These are phyloP conservation scores for Keqinozyma sinolaborantium DNA, from an alignment of 1,139 yeast species.

Conservation along the genomic window DNA sequence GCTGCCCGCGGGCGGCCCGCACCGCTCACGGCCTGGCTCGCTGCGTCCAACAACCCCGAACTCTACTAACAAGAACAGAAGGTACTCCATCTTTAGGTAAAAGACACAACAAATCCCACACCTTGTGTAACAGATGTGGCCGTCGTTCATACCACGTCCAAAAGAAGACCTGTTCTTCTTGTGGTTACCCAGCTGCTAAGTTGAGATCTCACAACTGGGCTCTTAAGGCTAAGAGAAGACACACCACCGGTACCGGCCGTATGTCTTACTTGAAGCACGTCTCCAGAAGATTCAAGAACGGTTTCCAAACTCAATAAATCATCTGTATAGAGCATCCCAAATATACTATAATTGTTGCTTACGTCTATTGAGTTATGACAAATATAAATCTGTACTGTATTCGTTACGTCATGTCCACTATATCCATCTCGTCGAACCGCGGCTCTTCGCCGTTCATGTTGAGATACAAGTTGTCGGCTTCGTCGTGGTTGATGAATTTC, in stretches of 20 bases:
- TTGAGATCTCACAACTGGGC: constrained; percentile 99
- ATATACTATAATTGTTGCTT: constrained; percentile 2
- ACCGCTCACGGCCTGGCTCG: too few relatives aligned
- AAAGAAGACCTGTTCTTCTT: constrained; percentile 97
- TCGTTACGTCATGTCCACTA: constrained; percentile 8
- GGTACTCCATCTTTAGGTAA: constrained; percentile 99
- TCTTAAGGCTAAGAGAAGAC: constrained; percentile 98
- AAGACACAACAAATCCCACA: constrained; percentile 99
- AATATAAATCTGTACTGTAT: constrained; percentile 12
- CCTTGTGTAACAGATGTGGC: constrained; percentile 99
- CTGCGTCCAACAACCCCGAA: too few relatives aligned
- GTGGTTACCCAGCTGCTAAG: constrained; percentile 99
- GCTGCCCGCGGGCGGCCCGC: too few relatives aligned
- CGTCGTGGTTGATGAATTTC: constrained; percentile 68
- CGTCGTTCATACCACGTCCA: constrained; percentile 98
- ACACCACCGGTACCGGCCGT: constrained; percentile 99
- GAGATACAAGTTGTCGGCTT: constrained; percentile 70
- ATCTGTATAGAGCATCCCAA: constrained; percentile 1
- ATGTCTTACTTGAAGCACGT: constrained; percentile 97
- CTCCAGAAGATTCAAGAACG: constrained; percentile 97
- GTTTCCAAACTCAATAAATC: constrained; percentile 70
- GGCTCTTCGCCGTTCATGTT: constrained; percentile 45
- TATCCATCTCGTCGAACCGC: constrained; percentile 23
- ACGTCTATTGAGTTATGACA: constrained; percentile 2
- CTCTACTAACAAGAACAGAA: constrained; percentile 51